These are phyloP conservation scores for Zasmidium citrigriseum DNA, from an alignment of 2,329 filamentous ascomycete genomes.

Conservation along the genomic window DNA sequence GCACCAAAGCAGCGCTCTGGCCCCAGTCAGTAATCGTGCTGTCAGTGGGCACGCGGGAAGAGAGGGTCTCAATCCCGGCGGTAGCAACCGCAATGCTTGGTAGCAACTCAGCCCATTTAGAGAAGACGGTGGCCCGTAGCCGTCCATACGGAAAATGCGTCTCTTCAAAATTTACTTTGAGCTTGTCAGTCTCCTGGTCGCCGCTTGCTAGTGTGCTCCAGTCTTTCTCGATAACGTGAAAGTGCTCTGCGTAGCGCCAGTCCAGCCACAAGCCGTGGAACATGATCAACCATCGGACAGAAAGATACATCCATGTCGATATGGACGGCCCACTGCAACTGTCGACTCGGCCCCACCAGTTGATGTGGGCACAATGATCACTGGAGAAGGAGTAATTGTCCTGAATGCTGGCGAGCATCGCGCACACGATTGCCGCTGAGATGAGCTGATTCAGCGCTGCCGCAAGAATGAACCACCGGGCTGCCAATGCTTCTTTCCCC, in stretches of 20 bases:
- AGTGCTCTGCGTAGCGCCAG: neutral
- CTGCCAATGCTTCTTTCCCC: neutral
- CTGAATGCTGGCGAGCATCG: constrained; percentile 14
- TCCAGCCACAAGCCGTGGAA: constrained; percentile 2
- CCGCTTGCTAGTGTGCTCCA: neutral
- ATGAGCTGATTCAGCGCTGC: neutral
- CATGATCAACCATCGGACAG: neutral
- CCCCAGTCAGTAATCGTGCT: neutral
- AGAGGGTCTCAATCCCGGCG: neutral
- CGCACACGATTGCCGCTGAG: neutral
- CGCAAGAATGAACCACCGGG: neutral
- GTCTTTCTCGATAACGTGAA: neutral
- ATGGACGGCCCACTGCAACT: neutral
- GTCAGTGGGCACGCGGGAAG: neutral
- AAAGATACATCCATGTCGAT: neutral
- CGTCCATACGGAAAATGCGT: neutral
- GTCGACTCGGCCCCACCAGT: neutral
- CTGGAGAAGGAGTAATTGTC: neutral
- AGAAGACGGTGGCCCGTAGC: neutral
- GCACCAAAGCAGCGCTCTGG: neutral
- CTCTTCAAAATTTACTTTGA: neutral
- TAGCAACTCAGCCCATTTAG: neutral
- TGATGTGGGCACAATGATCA: neutral
- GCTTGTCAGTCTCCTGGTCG: neutral
- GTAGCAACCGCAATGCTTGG: neutral